A percentile compares a stretch with the other conserved stretches of the same genome.
Conservation (phyloP, 2,329 filamentous ascomycete species). For the Fusarium lateritium region DNA sequence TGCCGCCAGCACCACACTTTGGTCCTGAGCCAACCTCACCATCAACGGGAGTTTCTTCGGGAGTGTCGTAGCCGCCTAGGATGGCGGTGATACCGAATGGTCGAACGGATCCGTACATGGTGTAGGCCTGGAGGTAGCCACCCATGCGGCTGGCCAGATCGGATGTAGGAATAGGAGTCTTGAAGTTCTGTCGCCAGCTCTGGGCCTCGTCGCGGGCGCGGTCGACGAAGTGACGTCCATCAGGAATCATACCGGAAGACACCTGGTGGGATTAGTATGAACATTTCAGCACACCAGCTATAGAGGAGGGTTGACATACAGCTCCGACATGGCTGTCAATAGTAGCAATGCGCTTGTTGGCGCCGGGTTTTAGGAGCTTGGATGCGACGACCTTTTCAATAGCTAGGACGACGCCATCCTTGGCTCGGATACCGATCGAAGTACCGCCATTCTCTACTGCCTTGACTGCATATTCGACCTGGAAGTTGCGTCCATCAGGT, state of each 20-base stretch:
- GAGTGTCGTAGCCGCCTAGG: constrained; percentile 92
- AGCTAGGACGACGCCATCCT: constrained; percentile 95
- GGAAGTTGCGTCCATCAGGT: constrained; percentile 98
- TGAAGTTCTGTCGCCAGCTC: constrained; percentile 93
- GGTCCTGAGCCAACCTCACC: constrained; percentile 91
- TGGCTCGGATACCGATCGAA: constrained; percentile 95
- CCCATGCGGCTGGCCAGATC: constrained; percentile 95
- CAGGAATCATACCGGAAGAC: constrained; percentile 93
- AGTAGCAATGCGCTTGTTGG: constrained; percentile 97
- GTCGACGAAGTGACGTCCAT: constrained; percentile 94
- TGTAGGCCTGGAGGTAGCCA: constrained; percentile 96
- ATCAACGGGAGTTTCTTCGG: constrained; percentile 87
- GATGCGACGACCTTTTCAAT: constrained; percentile 97
- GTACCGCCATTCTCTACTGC: constrained; percentile 98
- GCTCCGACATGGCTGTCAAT: constrained; percentile 94
- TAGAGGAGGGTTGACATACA: constrained; percentile 69
- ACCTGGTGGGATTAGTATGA: constrained; percentile 64
- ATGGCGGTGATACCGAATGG: constrained; percentile 98
- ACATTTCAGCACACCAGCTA: not conserved
- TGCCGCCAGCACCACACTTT: constrained; percentile 84
- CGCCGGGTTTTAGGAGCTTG: constrained; percentile 93
- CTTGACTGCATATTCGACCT: constrained; percentile 99
- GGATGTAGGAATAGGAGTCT: constrained; percentile 89
- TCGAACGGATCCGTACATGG: constrained; percentile 95
- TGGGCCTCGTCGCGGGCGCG: constrained; percentile 94